Evolutionary conservation across 164 flowering plant species (phyloP).

Genomic region (Berberis thunbergii): DNA sequence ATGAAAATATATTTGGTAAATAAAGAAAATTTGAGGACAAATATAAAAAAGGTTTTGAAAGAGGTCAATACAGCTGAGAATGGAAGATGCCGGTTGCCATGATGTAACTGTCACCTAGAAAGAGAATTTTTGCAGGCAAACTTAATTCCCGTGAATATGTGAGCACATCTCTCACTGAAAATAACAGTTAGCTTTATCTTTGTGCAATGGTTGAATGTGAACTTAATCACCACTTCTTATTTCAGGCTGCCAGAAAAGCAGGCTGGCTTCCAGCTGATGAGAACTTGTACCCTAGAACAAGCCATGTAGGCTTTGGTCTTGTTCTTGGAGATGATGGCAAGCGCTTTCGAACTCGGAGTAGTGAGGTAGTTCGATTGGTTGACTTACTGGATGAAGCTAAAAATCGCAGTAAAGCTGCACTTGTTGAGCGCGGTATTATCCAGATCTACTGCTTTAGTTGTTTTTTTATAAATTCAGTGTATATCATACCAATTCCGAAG

Average conservation of each 20-base stretch:
- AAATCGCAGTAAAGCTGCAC: constrained; percentile 61
- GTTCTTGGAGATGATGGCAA: constrained; percentile 98
- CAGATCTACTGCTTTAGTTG: not conserved
- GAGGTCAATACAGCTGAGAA: no score
- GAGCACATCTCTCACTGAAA: no score
- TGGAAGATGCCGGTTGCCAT: no score
- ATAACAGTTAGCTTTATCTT: no score
- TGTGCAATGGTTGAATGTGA: not conserved
- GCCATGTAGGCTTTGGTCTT: constrained; percentile 95
- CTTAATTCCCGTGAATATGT: no score
- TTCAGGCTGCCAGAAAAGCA: constrained; percentile 80
- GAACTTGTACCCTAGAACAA: constrained; percentile 51
- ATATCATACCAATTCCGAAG: not conserved
- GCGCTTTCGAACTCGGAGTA: constrained; percentile 71
- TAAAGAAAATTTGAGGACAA: no score
- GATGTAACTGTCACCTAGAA: no score
- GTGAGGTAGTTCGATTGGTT: constrained; percentile 79
- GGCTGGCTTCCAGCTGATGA: constrained; percentile 79
- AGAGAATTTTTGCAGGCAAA: no score
- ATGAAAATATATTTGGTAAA: no score
- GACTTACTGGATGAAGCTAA: constrained; percentile 99
- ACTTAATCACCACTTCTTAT: not conserved
- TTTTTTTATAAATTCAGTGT: not conserved
- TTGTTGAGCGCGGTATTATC: constrained; percentile 60
- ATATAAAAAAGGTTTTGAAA: no score